A percentile compares a stretch with the other conserved stretches of the same genome.
Evolutionary conservation across 2,329 filamentous ascomycete genomes (phyloP).

Genomic region (Bipolaris victoriae): DNA sequence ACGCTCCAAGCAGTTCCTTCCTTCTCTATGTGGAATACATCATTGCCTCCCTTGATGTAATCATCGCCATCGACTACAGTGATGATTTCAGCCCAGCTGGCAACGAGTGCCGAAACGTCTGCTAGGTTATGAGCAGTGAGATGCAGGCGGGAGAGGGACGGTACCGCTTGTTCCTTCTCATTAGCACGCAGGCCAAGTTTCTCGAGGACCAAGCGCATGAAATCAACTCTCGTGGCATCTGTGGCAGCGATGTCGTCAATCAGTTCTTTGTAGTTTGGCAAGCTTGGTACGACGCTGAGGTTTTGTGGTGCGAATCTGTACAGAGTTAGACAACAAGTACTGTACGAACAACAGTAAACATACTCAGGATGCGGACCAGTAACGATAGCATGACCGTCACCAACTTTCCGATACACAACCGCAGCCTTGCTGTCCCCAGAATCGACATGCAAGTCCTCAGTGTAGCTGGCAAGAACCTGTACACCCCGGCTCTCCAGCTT

Average conservation of each 20-base stretch:
- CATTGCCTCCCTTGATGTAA: conserved; percentile 79
- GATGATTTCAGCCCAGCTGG: conserved; percentile 70
- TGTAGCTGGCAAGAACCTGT: conserved; percentile 82
- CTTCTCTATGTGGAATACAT: conserved; percentile 80
- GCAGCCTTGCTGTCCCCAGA: conserved; percentile 76
- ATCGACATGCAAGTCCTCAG: conserved; percentile 75
- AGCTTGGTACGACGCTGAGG: conserved; percentile 69
- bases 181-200: conserved; percentile 85
- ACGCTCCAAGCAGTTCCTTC: conserved; percentile 57
- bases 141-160: conserved; percentile 81
- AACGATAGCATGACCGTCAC: conserved; percentile 77
- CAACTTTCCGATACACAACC: conserved; percentile 81
- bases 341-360: too few species aligned
- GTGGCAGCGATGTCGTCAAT: conserved; percentile 71
- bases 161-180: conserved; percentile 70
- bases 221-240: conserved; percentile 72
- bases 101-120: conserved; percentile 71
- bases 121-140: conserved; percentile 72
- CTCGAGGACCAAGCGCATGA: conserved; percentile 77
- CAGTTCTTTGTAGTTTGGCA: conserved; percentile 73
- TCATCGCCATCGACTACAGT: conserved; percentile 69
- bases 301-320: conserved; percentile 81
- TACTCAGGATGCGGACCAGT: conserved; percentile 94
- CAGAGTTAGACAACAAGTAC: conserved; percentile 5
- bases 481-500: conserved; percentile 68